phyloP scores from a whole-genome alignment of 306 rosid genomes.

The Arachis hypogaea region DNA sequence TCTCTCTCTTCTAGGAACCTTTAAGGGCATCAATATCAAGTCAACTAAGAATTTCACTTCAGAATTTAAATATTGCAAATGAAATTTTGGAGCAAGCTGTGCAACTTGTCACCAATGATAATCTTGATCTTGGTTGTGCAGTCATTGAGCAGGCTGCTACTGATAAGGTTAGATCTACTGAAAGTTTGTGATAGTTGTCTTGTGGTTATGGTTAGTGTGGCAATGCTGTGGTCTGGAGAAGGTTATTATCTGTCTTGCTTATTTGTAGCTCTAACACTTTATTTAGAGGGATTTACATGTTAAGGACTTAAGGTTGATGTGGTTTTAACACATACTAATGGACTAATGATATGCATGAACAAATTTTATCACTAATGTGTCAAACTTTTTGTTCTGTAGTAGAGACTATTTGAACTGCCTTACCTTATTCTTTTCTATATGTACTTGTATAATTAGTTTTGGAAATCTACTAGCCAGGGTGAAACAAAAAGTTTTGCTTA shows the following conservation, averaged over 20 bases:
- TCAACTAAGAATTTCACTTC: conserved; percentile 81
- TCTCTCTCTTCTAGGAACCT: conserved; percentile 69
- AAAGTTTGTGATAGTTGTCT: not conserved
- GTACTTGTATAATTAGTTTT: conserved; percentile 6
- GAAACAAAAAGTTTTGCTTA: not conserved
- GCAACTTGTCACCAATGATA: conserved; percentile 93
- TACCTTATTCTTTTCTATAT: not conserved
- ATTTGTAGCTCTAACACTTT: conserved; percentile 1
- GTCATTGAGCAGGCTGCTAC: conserved; percentile 97
- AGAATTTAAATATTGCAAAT: conserved; percentile 64
- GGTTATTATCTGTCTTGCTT: conserved; percentile 15
- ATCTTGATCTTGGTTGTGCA: conserved; percentile 99
- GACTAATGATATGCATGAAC: not conserved
- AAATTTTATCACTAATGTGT: not conserved
- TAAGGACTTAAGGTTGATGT: not conserved
- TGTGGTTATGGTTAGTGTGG: conserved; percentile 27
- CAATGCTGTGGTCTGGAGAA: not conserved
- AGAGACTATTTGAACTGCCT: not conserved
- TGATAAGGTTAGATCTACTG: conserved; percentile 70
- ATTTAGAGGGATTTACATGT: not conserved
- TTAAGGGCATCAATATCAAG: conserved; percentile 78
- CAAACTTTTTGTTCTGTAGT: not conserved
- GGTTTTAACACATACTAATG: conserved; percentile 1
- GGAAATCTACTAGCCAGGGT: conserved; percentile 3
- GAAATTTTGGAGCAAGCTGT: conserved; percentile 91